These are phyloP conservation scores for Waltergamsia citrina DNA, from an alignment of 2,329 filamentous ascomycete species.

Conservation along the genomic window DNA sequence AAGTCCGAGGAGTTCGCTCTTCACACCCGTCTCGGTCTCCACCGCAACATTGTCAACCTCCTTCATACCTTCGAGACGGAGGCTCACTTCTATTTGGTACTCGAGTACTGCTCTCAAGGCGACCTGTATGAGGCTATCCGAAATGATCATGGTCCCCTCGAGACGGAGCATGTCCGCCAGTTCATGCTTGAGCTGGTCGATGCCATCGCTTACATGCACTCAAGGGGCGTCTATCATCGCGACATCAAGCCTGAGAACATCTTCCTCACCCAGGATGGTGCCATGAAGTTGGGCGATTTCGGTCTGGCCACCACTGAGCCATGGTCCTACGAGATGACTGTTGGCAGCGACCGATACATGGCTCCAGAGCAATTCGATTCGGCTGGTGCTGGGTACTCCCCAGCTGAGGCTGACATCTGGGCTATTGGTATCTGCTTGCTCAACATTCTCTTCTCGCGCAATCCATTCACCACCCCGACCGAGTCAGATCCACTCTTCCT, in stretches of 20 bases:
- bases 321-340: constrained; percentile 87
- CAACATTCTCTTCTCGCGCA: constrained; percentile 93
- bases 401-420: constrained; percentile 92
- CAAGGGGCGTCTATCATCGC: constrained; percentile 85
- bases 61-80: constrained; percentile 87
- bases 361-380: constrained; percentile 96
- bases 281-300: constrained; percentile 96
- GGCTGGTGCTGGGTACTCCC: constrained; percentile 77
- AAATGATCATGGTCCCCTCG: constrained; percentile 73
- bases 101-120: constrained; percentile 92
- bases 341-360: constrained; percentile 98
- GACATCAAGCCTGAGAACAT: constrained; percentile 99
- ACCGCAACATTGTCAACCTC: constrained; percentile 91
- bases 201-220: constrained; percentile 83
- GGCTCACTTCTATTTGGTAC: constrained; percentile 79
- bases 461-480: constrained; percentile 87
- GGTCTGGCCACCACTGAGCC: constrained; percentile 81
- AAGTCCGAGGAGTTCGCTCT: constrained; percentile 72
- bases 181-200: constrained; percentile 95
- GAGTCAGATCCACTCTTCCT: constrained; percentile 87
- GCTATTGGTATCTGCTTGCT: constrained; percentile 93
- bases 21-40: constrained; percentile 68
- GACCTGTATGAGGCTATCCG: constrained; percentile 97
- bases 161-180: constrained; percentile 92
- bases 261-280: constrained; percentile 76